Conservation (phyloP, 129 eudicot species). For the Tagetes erecta region DNA sequence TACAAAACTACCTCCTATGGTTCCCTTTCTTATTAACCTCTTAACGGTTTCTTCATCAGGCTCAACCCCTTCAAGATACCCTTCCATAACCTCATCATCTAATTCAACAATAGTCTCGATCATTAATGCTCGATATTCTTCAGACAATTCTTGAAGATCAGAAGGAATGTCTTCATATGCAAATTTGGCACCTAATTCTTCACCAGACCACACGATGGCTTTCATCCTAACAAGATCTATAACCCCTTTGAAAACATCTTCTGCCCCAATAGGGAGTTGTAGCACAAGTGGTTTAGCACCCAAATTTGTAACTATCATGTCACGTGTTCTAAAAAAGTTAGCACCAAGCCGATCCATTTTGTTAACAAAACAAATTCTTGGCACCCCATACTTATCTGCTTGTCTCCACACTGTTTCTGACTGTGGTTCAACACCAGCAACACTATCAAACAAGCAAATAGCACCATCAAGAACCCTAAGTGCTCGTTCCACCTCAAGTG, state of each 20-base stretch:
- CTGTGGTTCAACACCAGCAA: conserved; percentile 98
- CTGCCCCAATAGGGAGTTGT: conserved; percentile 87
- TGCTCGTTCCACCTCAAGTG: conserved; percentile 98
- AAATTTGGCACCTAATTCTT: conserved; percentile 92
- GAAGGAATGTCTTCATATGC: conserved; percentile 78
- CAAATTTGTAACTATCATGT: conserved; percentile 81
- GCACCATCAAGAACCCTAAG: conserved; percentile 98
- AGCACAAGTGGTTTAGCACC: conserved; percentile 94
- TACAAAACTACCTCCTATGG: conserved; percentile 74
- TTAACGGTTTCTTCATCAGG: conserved; percentile 78
- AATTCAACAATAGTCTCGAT: conserved; percentile 75
- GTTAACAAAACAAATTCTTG: conserved; percentile 93
- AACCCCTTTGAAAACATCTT: conserved; percentile 75
- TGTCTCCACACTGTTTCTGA: conserved; percentile 99
- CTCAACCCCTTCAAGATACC: conserved; percentile 82
- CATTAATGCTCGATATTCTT: conserved; percentile 63
- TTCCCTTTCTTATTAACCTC: conserved; percentile 76
- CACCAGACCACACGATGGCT: conserved; percentile 91
- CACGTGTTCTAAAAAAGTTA: conserved; percentile 83
- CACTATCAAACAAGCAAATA: conserved; percentile 90
- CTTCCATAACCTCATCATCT: conserved; percentile 90
- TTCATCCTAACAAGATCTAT: conserved; percentile 88
- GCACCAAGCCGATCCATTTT: conserved; percentile 99
- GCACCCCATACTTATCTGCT: conserved; percentile 96
- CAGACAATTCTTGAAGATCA: conserved; percentile 69